Evolutionary conservation across 2,329 filamentous ascomycete species (phyloP).

Genomic region (Ceratocystiopsis sp.): DNA sequence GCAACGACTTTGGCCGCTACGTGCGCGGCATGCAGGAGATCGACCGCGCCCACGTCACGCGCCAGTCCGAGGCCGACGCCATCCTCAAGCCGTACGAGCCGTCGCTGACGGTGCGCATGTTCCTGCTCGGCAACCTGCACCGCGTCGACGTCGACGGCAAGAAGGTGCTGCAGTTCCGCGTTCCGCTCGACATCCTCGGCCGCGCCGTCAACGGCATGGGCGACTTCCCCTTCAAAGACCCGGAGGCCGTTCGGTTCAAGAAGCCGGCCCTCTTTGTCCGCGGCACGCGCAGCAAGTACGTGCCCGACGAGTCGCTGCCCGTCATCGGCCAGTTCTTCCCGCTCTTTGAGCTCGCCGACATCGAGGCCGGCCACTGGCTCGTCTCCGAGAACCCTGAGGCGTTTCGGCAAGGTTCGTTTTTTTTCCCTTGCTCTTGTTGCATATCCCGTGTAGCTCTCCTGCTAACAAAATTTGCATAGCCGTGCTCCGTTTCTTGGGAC

Average conservation of each 20-base stretch:
- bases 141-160: conserved; percentile 20
- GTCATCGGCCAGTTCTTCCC: conserved; percentile 71
- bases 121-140: conserved; percentile 73
- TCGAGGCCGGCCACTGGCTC: conserved; percentile 74
- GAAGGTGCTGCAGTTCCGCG: conserved; percentile 49
- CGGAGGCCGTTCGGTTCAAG: conserved; percentile 48
- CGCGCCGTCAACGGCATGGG: conserved; percentile 57
- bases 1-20: conserved; percentile 62
- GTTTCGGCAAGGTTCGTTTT: conserved; percentile 47
- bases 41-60: conserved; percentile 48
- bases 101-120: conserved; percentile 67
- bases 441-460: neutral
- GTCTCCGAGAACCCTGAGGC: conserved; percentile 74
- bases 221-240: conserved; percentile 73
- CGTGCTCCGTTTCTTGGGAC: conserved; percentile 18
- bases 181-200: conserved; percentile 58
- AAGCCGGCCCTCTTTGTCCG: conserved; percentile 70
- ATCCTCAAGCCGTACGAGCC: conserved; percentile 62
- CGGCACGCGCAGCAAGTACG: conserved; percentile 60
- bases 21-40: conserved; percentile 72
- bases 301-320: conserved; percentile 66
- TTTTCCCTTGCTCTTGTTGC: neutral
- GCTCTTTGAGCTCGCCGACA: conserved; percentile 51
- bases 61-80: conserved; percentile 60
- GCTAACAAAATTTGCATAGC: conserved; percentile 9